A percentile compares a stretch with the other conserved stretches of the same genome.
Conservation (phyloP, 2,329 filamentous ascomycete species). For the Pseudogymnoascus sp. region DNA sequence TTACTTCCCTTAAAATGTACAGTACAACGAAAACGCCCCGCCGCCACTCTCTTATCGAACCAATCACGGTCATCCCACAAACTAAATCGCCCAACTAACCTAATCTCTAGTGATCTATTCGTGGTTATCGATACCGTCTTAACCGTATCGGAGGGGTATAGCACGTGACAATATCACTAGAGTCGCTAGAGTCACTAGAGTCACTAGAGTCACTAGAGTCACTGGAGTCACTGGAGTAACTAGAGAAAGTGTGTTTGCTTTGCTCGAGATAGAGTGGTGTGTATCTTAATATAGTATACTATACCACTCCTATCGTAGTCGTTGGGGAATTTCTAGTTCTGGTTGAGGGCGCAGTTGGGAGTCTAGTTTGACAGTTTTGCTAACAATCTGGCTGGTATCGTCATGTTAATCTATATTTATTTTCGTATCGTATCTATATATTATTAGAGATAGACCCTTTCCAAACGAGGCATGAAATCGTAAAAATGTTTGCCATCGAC, state of each 20-base stretch:
- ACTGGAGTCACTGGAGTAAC: no score
- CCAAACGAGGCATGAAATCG: not conserved
- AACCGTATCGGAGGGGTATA: not conserved
- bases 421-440: not conserved
- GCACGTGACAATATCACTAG: not conserved
- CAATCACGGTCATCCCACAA: not conserved
- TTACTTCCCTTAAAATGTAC: not conserved
- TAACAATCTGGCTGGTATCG: not conserved
- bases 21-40: slow-evolving; percentile 2
- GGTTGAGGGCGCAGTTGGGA: not conserved
- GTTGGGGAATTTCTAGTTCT: not conserved
- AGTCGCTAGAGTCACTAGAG: no score
- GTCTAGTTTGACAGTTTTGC: not conserved
- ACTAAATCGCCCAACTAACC: slow-evolving; percentile 7
- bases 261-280: not conserved
- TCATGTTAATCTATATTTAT: not conserved
- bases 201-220: no score
- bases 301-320: not conserved
- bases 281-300: slow-evolving; percentile 1
- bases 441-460: not conserved
- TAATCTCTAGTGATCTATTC: not conserved
- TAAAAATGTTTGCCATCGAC: not conserved
- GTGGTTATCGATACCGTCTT: not conserved
- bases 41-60: not conserved
- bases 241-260: not conserved